A percentile compares a stretch with the other conserved stretches of the same genome.
Conservation (phyloP, 257 asterid species). For the Craterostigma plantagineum region DNA sequence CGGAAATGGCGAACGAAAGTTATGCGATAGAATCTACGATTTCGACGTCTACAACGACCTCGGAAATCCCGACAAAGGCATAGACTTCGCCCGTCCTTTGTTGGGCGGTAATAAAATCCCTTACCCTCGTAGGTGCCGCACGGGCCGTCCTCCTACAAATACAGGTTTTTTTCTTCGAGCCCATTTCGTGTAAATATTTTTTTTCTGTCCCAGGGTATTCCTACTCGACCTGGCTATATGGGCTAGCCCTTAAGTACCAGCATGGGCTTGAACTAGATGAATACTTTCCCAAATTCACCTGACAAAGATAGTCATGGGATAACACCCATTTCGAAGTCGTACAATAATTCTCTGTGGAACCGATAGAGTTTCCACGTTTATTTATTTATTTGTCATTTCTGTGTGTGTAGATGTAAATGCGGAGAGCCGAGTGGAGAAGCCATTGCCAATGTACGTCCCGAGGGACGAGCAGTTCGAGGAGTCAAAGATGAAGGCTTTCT, state of each 20-base stretch:
- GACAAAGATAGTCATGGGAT: no score
- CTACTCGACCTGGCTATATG: no score
- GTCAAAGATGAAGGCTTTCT: slow-evolving; percentile 62
- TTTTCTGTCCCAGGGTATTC: background rate
- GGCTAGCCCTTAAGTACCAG: no score
- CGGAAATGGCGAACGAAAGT: slow-evolving; percentile 54
- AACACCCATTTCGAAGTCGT: no score
- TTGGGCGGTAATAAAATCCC: slow-evolving; percentile 63
- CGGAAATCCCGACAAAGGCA: slow-evolving; percentile 86
- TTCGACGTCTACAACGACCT: slow-evolving; percentile 75
- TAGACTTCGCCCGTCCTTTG: slow-evolving; percentile 59
- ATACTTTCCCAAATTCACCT: no score
- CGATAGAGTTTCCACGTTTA: no score
- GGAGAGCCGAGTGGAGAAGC: slow-evolving; percentile 95
- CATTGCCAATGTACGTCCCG: slow-evolving; percentile 78
- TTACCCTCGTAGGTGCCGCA: slow-evolving; percentile 84
- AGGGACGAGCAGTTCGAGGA: slow-evolving; percentile 96
- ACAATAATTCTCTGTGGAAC: no score
- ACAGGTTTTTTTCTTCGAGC: slow-evolving; percentile 37
- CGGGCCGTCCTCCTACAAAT: slow-evolving; percentile 57
- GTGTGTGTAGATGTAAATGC: slow-evolving; percentile 27
- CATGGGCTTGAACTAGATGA: no score
- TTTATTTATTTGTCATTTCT: no score
- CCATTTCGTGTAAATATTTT: background rate
- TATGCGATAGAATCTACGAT: slow-evolving; percentile 73